Conservation (phyloP, 2,329 filamentous ascomycete species). For the Penicillium sumatraense region DNA sequence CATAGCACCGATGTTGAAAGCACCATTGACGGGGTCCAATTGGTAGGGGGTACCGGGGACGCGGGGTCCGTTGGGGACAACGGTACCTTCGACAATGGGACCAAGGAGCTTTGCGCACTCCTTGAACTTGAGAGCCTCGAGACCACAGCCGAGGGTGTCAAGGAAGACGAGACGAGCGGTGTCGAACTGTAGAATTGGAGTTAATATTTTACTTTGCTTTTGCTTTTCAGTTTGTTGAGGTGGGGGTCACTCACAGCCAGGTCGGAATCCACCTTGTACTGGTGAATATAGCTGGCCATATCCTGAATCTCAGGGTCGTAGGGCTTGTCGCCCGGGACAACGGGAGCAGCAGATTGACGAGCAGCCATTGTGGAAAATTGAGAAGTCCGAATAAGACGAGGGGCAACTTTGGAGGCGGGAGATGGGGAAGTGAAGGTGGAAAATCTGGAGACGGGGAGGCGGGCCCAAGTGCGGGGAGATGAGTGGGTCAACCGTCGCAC, state of each 20-base stretch:
- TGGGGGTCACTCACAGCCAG: slow-evolving; percentile 71
- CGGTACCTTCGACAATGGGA: slow-evolving; percentile 85
- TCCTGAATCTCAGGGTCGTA: slow-evolving; percentile 95
- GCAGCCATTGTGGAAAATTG: slow-evolving; percentile 50
- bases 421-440: slow-evolving; percentile 30
- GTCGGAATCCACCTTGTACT: slow-evolving; percentile 86
- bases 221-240: not conserved
- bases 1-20: slow-evolving; percentile 99
- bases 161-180: slow-evolving; percentile 96
- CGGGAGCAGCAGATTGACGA: slow-evolving; percentile 43
- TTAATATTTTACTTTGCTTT: not conserved
- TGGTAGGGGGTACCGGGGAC: slow-evolving; percentile 92
- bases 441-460: slow-evolving; percentile 48
- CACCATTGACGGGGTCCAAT: slow-evolving; percentile 91
- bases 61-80: slow-evolving; percentile 88
- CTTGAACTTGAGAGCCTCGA: slow-evolving; percentile 93
- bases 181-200: slow-evolving; percentile 68
- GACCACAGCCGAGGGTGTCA: slow-evolving; percentile 94
- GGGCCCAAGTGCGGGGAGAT: slow-evolving; percentile 50
- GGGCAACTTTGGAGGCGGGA: slow-evolving; percentile 18
- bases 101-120: slow-evolving; percentile 95
- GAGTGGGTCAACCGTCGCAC: slow-evolving; percentile 48
- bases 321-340: slow-evolving; percentile 50
- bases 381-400: slow-evolving; percentile 29
- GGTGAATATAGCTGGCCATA: slow-evolving; percentile 93